These are phyloP conservation scores for Geotrichum klebahnii DNA, from an alignment of 1,139 yeast genomes.

Conservation along the genomic window DNA sequence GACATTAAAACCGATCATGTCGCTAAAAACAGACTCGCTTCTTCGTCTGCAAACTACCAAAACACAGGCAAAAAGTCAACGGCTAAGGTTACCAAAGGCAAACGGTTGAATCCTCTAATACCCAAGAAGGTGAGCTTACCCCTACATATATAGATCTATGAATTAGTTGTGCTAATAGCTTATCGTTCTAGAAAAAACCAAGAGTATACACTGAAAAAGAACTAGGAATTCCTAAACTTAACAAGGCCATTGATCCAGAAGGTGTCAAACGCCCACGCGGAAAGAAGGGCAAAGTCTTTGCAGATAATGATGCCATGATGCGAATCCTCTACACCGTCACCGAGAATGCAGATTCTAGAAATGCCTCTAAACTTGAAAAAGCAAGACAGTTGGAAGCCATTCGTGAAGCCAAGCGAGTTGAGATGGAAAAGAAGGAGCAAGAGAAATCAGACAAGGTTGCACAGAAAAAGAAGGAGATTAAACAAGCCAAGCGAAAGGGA, in stretches of 20 bases:
- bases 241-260: conserved; percentile 82
- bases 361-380: conserved; percentile 86
- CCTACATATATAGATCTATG: too few relatives aligned
- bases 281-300: conserved; percentile 89
- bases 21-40: conserved; percentile 30
- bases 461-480: conserved; percentile 72
- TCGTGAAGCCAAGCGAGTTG: conserved; percentile 79
- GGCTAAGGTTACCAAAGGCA: conserved; percentile 23
- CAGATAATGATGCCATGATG: conserved; percentile 60
- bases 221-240: conserved; percentile 70
- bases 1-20: conserved; percentile 19
- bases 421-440: conserved; percentile 77
- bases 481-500: conserved; percentile 43
- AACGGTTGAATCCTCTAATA: conserved; percentile 14
- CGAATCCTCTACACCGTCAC: conserved; percentile 76
- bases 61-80: conserved; percentile 26
- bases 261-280: conserved; percentile 68
- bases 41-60: conserved; percentile 29
- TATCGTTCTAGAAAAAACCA: conserved; percentile 47
- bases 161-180: conserved; percentile 4
- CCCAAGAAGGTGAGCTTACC: conserved; percentile 23
- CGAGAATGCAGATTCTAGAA: conserved; percentile 73
- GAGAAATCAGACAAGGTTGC: conserved; percentile 66
- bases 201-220: conserved; percentile 70
- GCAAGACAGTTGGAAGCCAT: conserved; percentile 85